phyloP scores from a whole-genome alignment of 2,329 filamentous ascomycete species.

The Fusarium sp. region DNA sequence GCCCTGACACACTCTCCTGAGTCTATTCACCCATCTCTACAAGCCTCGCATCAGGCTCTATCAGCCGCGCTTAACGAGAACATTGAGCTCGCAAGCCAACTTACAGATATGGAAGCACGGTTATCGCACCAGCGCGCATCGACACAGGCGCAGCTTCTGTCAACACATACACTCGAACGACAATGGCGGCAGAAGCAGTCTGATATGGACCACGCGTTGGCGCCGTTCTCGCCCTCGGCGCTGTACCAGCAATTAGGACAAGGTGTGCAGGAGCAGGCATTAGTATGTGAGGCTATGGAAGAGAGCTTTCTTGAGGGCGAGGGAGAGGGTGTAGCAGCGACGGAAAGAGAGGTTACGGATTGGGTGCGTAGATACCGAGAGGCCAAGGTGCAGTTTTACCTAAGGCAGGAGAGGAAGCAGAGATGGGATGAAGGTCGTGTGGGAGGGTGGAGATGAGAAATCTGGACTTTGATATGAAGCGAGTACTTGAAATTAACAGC shows the following conservation, averaged over 20 bases:
- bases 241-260: slow-evolving; percentile 85
- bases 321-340: slow-evolving; percentile 59
- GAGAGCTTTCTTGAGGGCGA: slow-evolving; percentile 86
- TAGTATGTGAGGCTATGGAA: slow-evolving; percentile 82
- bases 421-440: slow-evolving; percentile 97
- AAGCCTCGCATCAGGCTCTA: slow-evolving; percentile 72
- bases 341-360: slow-evolving; percentile 84
- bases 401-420: slow-evolving; percentile 86
- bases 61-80: slow-evolving; percentile 76
- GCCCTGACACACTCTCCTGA: slow-evolving; percentile 76
- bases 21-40: slow-evolving; percentile 78
- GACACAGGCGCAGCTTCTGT: slow-evolving; percentile 83
- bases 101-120: slow-evolving; percentile 69
- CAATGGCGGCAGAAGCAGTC: slow-evolving; percentile 90
- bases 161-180: slow-evolving; percentile 88
- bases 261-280: slow-evolving; percentile 84
- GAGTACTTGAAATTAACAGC: background rate
- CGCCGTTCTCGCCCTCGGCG: slow-evolving; percentile 85
- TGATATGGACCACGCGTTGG: slow-evolving; percentile 87
- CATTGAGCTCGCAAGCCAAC: slow-evolving; percentile 72
- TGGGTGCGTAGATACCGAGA: slow-evolving; percentile 87
- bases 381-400: slow-evolving; percentile 80
- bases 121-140: slow-evolving; percentile 71
- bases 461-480: background rate
- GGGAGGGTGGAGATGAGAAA: slow-evolving; percentile 82